These are phyloP conservation scores for Plasmodium knowlesi DNA, from an alignment of 169 alveolate genomes.

Conservation along the genomic window DNA sequence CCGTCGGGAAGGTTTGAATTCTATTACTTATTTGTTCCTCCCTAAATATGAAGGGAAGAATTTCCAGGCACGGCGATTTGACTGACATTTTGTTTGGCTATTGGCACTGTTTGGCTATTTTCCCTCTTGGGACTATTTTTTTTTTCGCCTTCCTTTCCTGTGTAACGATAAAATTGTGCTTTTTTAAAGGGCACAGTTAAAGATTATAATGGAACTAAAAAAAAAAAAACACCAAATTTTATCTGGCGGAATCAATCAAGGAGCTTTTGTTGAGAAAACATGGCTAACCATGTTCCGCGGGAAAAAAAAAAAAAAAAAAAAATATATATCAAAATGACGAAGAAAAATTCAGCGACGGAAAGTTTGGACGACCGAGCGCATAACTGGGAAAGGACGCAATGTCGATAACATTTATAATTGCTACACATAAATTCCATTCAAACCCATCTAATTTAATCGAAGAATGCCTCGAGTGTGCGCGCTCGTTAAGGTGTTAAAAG, in stretches of 20 bases:
- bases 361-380: background rate
- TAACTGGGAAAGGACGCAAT: background rate
- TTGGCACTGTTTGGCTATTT: background rate
- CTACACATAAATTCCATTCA: background rate
- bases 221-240: background rate
- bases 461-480: background rate
- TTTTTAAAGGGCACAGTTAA: background rate
- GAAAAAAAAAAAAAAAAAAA: background rate
- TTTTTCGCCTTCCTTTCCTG: background rate
- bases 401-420: background rate
- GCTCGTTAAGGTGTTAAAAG: slow-evolving; percentile 2
- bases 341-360: background rate
- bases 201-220: background rate
- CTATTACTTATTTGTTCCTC: slow-evolving; percentile 75
- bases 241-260: background rate
- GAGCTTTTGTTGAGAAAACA: background rate
- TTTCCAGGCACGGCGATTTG: slow-evolving; percentile 72
- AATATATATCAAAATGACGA: background rate
- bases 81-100: slow-evolving; percentile 29
- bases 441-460: background rate
- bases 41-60: slow-evolving; percentile 68
- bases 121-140: background rate
- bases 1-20: slow-evolving; percentile 66
- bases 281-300: background rate
- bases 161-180: background rate